These are phyloP conservation scores for Arachis stenosperma DNA, from an alignment of 306 rosid species.

Conservation along the genomic window DNA sequence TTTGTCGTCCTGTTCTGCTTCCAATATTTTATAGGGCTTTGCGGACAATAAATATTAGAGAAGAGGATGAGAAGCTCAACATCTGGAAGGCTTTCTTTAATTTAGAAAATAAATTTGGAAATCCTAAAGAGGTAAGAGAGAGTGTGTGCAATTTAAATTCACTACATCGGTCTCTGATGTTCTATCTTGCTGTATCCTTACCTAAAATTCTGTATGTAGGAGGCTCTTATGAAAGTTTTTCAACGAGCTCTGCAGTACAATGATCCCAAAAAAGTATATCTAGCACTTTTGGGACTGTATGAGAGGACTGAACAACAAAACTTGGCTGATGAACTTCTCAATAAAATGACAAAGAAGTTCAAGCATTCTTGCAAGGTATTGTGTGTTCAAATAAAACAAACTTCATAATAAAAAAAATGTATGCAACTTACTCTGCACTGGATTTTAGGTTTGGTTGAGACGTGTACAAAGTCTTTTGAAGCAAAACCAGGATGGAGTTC, in stretches of 20 bases:
- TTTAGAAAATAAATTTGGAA: conserved; percentile 84
- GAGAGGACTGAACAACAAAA: conserved; percentile 79
- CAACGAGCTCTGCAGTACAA: conserved; percentile 78
- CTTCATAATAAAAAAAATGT: neutral
- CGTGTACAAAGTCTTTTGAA: conserved; percentile 62
- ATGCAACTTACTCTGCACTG: conserved; percentile 27
- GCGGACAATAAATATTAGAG: conserved; percentile 81
- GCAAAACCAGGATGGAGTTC: conserved; percentile 65
- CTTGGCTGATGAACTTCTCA: conserved; percentile 76
- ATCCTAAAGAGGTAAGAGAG: conserved; percentile 76
- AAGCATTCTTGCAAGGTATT: conserved; percentile 92
- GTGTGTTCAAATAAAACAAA: conserved; percentile 11
- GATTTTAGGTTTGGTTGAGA: conserved; percentile 82
- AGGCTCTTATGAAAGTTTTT: conserved; percentile 77
- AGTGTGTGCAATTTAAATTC: neutral
- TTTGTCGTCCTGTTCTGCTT: conserved; percentile 24
- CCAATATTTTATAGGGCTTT: conserved; percentile 67
- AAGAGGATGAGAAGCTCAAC: conserved; percentile 91
- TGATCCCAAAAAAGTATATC: conserved; percentile 77
- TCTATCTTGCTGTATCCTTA: conserved; percentile 31
- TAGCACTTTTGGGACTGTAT: conserved; percentile 83
- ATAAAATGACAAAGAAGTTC: conserved; percentile 82
- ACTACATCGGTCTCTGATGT: neutral
- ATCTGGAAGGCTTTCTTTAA: conserved; percentile 92
- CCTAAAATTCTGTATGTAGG: conserved; percentile 50